Percentiles rank a stretch among this genome's conserved stretches.
Evolutionary conservation across 768 basidiomycete genomes (phyloP).

Genomic region (Tulasnella sp.): DNA sequence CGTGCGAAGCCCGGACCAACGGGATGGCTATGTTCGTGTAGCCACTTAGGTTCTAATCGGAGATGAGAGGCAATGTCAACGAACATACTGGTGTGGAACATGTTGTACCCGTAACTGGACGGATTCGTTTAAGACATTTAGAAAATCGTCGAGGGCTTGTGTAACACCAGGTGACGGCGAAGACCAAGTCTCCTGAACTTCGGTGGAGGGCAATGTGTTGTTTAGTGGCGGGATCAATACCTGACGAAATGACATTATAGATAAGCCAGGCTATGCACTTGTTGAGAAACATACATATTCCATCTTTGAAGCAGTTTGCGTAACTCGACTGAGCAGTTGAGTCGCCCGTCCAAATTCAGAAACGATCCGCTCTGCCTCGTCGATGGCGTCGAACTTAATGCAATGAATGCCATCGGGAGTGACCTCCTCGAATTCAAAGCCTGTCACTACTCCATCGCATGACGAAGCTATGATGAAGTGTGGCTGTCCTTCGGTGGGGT

Average conservation of each 20-base stretch:
- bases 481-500: conserved; percentile 36
- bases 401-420: conserved; percentile 13
- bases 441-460: conserved; percentile 26
- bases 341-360: background rate
- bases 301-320: background rate
- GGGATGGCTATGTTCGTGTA: background rate
- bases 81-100: conserved; percentile 56
- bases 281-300: background rate
- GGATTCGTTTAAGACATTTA: background rate
- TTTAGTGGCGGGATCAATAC: conserved; percentile 4
- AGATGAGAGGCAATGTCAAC: conserved; percentile 43
- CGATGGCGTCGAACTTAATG: conserved; percentile 5
- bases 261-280: background rate
- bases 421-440: background rate
- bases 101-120: conserved; percentile 68
- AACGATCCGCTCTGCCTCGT: no score
- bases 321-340: background rate
- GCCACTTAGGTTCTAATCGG: background rate
- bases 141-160: background rate
- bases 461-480: conserved; percentile 23
- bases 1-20: conserved; percentile 50
- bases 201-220: background rate
- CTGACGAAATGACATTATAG: background rate
- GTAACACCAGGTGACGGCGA: background rate
- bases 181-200: background rate